These are phyloP conservation scores for Fusarium guadeloupense DNA, from an alignment of 2,329 filamentous ascomycete genomes.

Conservation along the genomic window DNA sequence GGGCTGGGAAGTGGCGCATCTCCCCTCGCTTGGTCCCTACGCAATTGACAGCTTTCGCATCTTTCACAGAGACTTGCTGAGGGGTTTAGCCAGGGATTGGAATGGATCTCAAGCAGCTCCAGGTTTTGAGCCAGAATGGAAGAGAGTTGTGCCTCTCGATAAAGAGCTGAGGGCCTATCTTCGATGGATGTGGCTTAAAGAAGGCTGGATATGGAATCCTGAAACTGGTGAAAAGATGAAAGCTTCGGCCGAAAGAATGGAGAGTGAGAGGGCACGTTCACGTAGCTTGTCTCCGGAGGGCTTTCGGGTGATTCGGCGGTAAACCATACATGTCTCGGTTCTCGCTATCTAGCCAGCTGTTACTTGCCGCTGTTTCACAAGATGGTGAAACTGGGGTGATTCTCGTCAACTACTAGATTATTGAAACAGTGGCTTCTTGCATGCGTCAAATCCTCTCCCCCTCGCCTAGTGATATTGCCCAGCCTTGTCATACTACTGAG, in stretches of 20 bases:
- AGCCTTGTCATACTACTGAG: background rate
- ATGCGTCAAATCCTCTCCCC: background rate
- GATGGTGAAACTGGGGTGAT: background rate
- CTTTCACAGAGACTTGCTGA: slow-evolving; percentile 21
- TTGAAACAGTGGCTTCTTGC: background rate
- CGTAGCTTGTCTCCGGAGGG: slow-evolving; percentile 12
- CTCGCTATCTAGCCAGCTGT: background rate
- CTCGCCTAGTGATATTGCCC: background rate
- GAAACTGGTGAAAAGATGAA: slow-evolving; percentile 3
- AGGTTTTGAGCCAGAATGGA: slow-evolving; percentile 26
- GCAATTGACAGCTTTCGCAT: slow-evolving; percentile 32
- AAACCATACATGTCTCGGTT: background rate
- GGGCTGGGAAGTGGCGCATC: slow-evolving; percentile 27
- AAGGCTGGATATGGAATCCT: slow-evolving; percentile 30
- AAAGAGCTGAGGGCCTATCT: slow-evolving; percentile 26
- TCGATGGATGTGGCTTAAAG: slow-evolving; percentile 30
- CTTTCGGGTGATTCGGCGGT: background rate
- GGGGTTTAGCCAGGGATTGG: slow-evolving; percentile 8
- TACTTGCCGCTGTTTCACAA: background rate
- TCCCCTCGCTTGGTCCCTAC: slow-evolving; percentile 27
- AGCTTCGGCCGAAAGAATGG: background rate
- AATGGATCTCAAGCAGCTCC: background rate
- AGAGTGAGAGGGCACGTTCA: background rate
- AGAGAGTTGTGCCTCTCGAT: slow-evolving; percentile 23
- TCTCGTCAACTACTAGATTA: background rate